Evolutionary conservation across 75 land plant species (phyloP), one percentile per base, ranked within the genome.

Genomic region (Selaginella moellendorffii): DNA sequence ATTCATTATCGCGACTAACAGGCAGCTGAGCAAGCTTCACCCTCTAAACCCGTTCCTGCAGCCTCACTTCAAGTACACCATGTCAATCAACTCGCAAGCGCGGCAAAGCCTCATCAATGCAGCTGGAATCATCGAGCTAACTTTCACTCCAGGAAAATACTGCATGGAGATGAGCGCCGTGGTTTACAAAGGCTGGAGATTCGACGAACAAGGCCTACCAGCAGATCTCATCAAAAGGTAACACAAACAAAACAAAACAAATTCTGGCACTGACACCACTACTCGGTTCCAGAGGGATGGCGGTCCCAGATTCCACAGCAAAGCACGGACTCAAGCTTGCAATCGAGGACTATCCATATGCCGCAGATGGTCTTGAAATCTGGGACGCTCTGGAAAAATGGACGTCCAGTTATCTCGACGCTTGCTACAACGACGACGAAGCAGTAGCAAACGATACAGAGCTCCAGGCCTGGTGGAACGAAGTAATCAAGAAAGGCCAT

Each of bases 301-400:
- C 86, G 0, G 72, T 76, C 9, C 63, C 72, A 28, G 83, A 80
- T 27, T n/a, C 76, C 10, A 31, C 52, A 18, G 24, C 68, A 24
- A 69, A 75, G 1, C 65, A 73, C 30, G 75, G 78, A 0, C 42
- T 81, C 31, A 64, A 63, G 66, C 72, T 95, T 0, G 24, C 79
- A 12, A 65, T 95, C 2, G 84, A 83, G 53, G 99, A 95, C 74
- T 95, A 90, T 71, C 99, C 99, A 0, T 95, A 82, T 66, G 99
- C 96, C 2, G 56, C 77, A 1, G 99, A 95, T 61, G 96, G 97
- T 24, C 85, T 95, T 0, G 78, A 92, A 53, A 75, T 95, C 17
- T 95, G 99, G 99, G 64, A 65, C 1, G 82, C 87, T 1, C 83
- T 95, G 52, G 42, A 72, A 27, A 56, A 65, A 0, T 95, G 82